These are phyloP conservation scores for Teunomyces barrocoloradensis DNA, from an alignment of 805 yeast genomes.

Conservation along the genomic window DNA sequence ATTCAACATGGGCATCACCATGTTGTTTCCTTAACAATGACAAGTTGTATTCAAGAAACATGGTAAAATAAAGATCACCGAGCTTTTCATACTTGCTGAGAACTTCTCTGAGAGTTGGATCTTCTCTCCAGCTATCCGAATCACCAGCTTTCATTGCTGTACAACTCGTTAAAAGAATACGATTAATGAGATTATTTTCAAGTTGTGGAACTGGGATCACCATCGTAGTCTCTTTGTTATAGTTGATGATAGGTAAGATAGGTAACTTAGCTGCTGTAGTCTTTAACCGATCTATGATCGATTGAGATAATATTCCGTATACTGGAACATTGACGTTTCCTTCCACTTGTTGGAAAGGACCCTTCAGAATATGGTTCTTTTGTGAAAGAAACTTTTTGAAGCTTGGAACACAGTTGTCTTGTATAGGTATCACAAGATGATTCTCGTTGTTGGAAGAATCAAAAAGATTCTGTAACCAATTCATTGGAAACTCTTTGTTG, in stretches of 20 bases:
- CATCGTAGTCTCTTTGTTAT: constrained; percentile 1
- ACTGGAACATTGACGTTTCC: not conserved
- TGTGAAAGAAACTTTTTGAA: not conserved
- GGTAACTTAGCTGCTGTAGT: not conserved
- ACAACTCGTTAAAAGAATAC: not conserved
- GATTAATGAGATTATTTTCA: constrained; percentile 1
- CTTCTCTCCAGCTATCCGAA: constrained; percentile 1
- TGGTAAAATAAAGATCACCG: constrained; percentile 6
- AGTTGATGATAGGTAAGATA: not conserved
- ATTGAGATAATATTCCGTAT: not conserved
- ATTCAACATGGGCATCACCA: not conserved
- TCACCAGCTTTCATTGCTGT: not conserved
- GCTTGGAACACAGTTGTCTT: not conserved
- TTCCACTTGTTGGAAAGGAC: not conserved
- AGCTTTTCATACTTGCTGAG: constrained; percentile 1
- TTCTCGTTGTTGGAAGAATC: not conserved
- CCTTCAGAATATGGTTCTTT: not conserved
- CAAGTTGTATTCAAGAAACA: constrained; percentile 1
- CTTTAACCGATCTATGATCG: not conserved
- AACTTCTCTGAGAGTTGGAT: constrained; percentile 1
- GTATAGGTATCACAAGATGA: not conserved
- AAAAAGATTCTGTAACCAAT: constrained; percentile 4
- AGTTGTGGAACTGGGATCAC: not conserved
- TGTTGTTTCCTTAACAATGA: not conserved
- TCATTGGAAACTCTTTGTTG: constrained; percentile 5